Evolutionary conservation across 1,284 basidiomycete species (phyloP).

Genomic region (Gomphus bonarii): DNA sequence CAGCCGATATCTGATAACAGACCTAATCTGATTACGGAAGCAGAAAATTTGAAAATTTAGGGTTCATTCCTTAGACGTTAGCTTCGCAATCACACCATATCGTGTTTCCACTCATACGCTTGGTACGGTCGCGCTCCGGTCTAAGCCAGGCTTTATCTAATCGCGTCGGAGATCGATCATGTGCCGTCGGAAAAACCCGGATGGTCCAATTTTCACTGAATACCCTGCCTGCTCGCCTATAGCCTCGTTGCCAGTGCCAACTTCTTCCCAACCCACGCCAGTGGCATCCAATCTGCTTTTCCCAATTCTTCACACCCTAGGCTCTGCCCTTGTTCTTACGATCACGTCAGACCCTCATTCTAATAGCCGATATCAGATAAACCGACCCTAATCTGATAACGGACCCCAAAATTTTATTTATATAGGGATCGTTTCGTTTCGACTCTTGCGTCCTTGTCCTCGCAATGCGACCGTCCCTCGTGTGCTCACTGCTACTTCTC

Average conservation of each 20-base stretch:
- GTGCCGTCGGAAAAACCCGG: neutral
- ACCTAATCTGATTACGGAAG: too few species aligned
- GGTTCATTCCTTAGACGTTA: too few species aligned
- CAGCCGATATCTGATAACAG: too few species aligned
- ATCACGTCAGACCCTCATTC: neutral
- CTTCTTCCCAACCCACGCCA: too few species aligned
- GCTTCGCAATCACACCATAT: too few species aligned
- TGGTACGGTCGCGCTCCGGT: too few species aligned
- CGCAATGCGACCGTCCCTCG: neutral
- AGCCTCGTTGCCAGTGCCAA: neutral
- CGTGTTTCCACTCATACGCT: too few species aligned
- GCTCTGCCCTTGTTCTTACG: neutral
- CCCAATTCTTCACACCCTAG: neutral
- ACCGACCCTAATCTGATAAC: neutral
- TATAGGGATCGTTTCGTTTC: neutral
- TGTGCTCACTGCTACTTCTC: slow-evolving; percentile 18
- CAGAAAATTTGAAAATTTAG: too few species aligned
- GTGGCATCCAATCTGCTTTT: neutral
- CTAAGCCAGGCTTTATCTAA: too few species aligned
- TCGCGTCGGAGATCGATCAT: neutral
- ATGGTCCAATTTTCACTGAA: neutral
- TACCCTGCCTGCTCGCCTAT: neutral
- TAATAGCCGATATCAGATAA: neutral
- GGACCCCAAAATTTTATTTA: neutral
- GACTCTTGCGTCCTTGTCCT: neutral